Evolutionary conservation across 1,139 yeast species (phyloP).

Genomic region (Petasospora rhodanensis): DNA sequence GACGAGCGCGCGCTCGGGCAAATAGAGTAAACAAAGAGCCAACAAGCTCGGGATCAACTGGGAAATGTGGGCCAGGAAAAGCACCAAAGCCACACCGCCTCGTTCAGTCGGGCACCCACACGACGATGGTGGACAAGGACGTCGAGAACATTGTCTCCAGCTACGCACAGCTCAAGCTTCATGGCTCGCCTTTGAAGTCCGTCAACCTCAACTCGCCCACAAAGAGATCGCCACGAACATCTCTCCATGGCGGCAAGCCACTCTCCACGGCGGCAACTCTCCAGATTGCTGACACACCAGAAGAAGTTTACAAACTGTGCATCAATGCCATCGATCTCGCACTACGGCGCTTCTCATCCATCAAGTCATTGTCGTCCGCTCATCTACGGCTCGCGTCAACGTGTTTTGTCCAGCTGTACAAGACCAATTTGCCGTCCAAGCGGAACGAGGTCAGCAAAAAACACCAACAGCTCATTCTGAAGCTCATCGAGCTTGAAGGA

Average conservation of each 20-base stretch:
- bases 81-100: too few species aligned
- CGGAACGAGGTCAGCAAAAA: conserved; percentile 11
- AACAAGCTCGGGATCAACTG: too few species aligned
- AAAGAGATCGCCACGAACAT: conserved; percentile 9
- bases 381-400: conserved; percentile 19
- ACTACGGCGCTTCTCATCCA: conserved; percentile 10
- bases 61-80: too few species aligned
- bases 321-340: conserved; percentile 20
- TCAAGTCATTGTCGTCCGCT: conserved; percentile 14
- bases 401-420: conserved; percentile 21
- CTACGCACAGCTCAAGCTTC: conserved; percentile 20
- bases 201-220: conserved; percentile 16
- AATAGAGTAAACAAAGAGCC: too few species aligned
- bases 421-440: conserved; percentile 7
- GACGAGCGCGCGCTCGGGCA: too few species aligned
- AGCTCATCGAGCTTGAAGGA: conserved; percentile 21
- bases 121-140: conserved; percentile 16
- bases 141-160: conserved; percentile 22
- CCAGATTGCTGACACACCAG: conserved; percentile 13
- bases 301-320: conserved; percentile 19
- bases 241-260: conserved; percentile 8
- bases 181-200: conserved; percentile 18
- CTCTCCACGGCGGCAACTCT: too few species aligned
- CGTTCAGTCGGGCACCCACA: too few species aligned
- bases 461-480: conserved; percentile 20